A percentile compares a stretch with the other conserved stretches of the same genome.
Conservation (phyloP, 129 eudicot genomes). For the Kitagawia praeruptora region DNA sequence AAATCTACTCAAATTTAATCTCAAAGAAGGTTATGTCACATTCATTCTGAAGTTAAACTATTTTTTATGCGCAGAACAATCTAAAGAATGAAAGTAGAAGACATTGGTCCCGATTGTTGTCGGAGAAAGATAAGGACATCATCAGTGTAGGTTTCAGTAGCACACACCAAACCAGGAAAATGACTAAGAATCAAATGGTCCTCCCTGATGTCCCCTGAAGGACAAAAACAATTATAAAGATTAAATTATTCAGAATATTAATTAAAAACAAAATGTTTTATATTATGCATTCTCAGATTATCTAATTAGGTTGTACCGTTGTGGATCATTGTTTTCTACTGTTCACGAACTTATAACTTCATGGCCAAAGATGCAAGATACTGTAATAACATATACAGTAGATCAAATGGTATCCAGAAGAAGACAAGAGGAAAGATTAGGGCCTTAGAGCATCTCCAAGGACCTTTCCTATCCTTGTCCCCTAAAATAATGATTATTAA, state of each 20-base stretch:
- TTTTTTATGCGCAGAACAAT: too few species aligned
- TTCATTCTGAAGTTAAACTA: too few species aligned
- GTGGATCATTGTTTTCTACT: neutral
- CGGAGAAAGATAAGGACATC: too few species aligned
- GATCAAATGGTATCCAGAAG: constrained; percentile 2
- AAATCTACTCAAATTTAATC: too few species aligned
- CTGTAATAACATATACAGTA: constrained; percentile 6
- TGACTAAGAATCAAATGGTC: constrained; percentile 46
- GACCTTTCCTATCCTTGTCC: too few species aligned
- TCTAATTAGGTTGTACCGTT: neutral
- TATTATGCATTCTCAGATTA: too few species aligned
- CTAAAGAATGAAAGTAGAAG: constrained; percentile 40
- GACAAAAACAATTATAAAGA: constrained; percentile 6
- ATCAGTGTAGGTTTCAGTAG: too few species aligned
- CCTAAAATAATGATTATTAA: too few species aligned
- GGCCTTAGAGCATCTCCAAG: too few species aligned
- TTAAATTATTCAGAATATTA: constrained; percentile 1
- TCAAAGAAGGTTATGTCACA: too few species aligned
- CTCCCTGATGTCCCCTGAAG: constrained; percentile 19
- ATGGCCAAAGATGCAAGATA: neutral
- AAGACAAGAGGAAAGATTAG: neutral
- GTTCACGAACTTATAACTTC: neutral
- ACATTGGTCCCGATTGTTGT: constrained; percentile 72
- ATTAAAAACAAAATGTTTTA: constrained; percentile 7
- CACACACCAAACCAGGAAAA: constrained; percentile 33